A percentile compares a stretch with the other conserved stretches of the same genome.
Conservation (phyloP, 108 stramenopile genomes). For the Mediolabrus comicus region DNA sequence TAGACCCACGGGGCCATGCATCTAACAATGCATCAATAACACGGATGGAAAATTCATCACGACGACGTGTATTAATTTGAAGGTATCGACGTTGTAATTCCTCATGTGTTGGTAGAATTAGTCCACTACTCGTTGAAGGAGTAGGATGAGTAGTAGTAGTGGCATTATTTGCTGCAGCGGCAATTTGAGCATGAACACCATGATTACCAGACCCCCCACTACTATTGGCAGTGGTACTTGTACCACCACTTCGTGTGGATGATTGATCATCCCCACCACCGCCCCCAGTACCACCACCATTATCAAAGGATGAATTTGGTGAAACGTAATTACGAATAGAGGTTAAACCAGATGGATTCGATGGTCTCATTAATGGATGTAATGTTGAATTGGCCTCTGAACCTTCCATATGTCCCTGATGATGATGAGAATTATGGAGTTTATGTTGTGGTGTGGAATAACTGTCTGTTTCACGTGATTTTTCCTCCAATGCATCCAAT, state of each 20-base stretch:
- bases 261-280: not conserved
- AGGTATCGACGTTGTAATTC: constrained; percentile 45
- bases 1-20: constrained; percentile 73
- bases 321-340: not conserved
- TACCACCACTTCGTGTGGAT: not conserved
- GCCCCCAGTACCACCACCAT: not conserved
- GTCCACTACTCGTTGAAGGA: no score
- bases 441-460: constrained; percentile 30
- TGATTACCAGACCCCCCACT: not conserved
- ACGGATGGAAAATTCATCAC: constrained; percentile 77
- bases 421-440: not conserved
- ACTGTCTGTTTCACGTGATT: constrained; percentile 35
- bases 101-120: constrained; percentile 15
- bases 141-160: not conserved
- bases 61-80: constrained; percentile 36
- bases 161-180: not conserved
- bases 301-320: not conserved
- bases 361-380: not conserved
- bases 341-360: not conserved
- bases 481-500: constrained; percentile 31
- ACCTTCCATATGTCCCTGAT: not conserved
- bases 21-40: constrained; percentile 82
- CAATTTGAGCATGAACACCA: not conserved
- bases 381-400: not conserved
- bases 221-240: not conserved